phyloP scores from a whole-genome alignment of 2,329 filamentous ascomycete species.

The Dactylellina leptospora region DNA sequence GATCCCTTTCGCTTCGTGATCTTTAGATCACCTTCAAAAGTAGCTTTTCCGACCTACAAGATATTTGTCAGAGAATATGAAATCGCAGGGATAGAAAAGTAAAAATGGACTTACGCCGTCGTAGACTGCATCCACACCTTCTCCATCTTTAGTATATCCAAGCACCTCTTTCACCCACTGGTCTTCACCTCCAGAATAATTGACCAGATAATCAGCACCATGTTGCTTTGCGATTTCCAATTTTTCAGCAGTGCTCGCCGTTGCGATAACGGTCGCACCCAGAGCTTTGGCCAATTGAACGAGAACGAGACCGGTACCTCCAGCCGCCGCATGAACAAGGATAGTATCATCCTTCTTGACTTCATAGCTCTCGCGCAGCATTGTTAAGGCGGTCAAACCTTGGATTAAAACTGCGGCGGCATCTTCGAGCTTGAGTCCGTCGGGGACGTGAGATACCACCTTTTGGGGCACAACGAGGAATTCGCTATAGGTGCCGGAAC shows the following conservation, averaged over 20 bases:
- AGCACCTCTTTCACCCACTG: slow-evolving; percentile 67
- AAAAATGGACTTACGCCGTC: slow-evolving; percentile 68
- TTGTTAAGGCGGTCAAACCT: slow-evolving; percentile 81
- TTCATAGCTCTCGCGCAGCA: slow-evolving; percentile 76
- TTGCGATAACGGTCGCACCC: slow-evolving; percentile 81
- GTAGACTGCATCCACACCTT: slow-evolving; percentile 80
- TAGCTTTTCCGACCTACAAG: slow-evolving; percentile 73
- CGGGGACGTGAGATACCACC: slow-evolving; percentile 71
- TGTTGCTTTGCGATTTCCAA: slow-evolving; percentile 72
- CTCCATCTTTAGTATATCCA: slow-evolving; percentile 73
- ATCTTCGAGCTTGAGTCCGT: slow-evolving; percentile 68
- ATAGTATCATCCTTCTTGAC: slow-evolving; percentile 82
- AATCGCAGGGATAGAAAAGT: background rate
- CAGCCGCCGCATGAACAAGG: slow-evolving; percentile 84
- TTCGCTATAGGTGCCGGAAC: slow-evolving; percentile 66
- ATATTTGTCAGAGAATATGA: background rate
- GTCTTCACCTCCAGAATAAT: slow-evolving; percentile 71
- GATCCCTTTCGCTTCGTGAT: slow-evolving; percentile 79
- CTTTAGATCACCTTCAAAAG: slow-evolving; percentile 80
- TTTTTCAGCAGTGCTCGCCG: slow-evolving; percentile 78
- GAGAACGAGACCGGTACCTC: slow-evolving; percentile 79
- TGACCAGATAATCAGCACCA: slow-evolving; percentile 76
- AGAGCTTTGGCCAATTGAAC: slow-evolving; percentile 73
- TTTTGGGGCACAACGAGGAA: slow-evolving; percentile 67
- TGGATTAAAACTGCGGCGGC: slow-evolving; percentile 78